Base-by-base conservation (phyloP, 805 yeast species). In the Kuraishia cidri region DNA sequence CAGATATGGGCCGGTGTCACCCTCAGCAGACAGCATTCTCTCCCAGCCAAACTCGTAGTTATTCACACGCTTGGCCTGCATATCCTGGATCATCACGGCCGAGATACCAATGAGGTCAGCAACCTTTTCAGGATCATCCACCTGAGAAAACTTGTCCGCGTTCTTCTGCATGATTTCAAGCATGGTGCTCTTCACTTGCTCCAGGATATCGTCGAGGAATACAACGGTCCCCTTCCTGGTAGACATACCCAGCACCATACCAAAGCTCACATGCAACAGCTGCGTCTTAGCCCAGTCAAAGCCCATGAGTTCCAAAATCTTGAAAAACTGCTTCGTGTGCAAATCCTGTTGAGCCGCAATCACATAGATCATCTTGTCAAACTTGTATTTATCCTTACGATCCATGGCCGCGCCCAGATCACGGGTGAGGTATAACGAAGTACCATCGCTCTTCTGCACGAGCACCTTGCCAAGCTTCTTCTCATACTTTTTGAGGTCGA, bases 211-310 rank as follows among this genome's bases (percentile, higher is more conserved):
- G 60, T 92, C 96, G 50, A 92, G 71, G 71, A 92, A 92, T n/a
- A 92, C 97, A 41, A 92, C 99, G 23, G 95, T 92, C 45, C 99
- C 99, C 61, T 79, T 84, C 67, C 99, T 79, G 37, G 98, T 92
- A 18, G 95, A 82, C 99, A 92, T 92, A 47, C 98, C 98, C 52
- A 75, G 82, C 32, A 92, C 98, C 94, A 92, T 82, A 59, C 99
- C 99, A 47, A 88, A 92, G 62, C 82, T 90, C 47, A 92, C 72
- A 58, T 90, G 97, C 49, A 69, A 71, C 46, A 90, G 65, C 36
- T 46, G 44, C 28, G 45, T 50, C 37, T 69, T 71, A 31, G 95
- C 88, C 96, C 96, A 92, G 40, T 75, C 79, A 56, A 69, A 75
- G 29, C 85, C 96, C 81, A 90, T 72, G 60, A 84, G 84, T 48